These are phyloP conservation scores for Basidioascus undulatus DNA, from an alignment of 768 basidiomycete species.

Conservation along the genomic window DNA sequence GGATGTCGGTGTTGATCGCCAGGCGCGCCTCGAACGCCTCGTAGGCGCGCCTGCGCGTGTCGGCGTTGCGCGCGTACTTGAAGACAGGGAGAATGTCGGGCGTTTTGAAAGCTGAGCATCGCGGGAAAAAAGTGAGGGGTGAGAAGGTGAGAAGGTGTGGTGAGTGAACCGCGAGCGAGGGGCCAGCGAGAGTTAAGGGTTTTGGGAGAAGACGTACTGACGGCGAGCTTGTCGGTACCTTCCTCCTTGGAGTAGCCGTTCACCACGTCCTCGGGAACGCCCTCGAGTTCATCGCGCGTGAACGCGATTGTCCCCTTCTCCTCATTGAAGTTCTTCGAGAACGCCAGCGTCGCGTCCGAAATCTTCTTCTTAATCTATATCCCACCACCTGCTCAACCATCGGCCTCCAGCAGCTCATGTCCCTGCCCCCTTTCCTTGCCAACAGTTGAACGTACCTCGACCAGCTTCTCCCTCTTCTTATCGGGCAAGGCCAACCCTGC, in stretches of 20 bases:
- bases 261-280: constrained; percentile 54
- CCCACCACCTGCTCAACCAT: no score
- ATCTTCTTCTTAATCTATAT: constrained; percentile 45
- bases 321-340: constrained; percentile 76
- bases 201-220: no score
- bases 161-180: no score
- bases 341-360: constrained; percentile 50
- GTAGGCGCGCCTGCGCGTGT: constrained; percentile 39
- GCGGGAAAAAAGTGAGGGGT: no score
- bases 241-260: constrained; percentile 44
- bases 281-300: constrained; percentile 33
- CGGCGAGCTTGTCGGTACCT: constrained; percentile 33
- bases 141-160: no score
- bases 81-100: constrained; percentile 61
- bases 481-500: constrained; percentile 52
- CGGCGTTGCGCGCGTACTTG: constrained; percentile 49
- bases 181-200: no score
- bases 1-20: constrained; percentile 40
- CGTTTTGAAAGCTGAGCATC: constrained; percentile 60
- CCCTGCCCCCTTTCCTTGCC: no score
- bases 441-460: constrained; percentile 10
- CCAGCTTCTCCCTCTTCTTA: constrained; percentile 32
- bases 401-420: no score
- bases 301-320: constrained; percentile 33
- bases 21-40: constrained; percentile 47